Percentiles rank a stretch among this genome's conserved stretches.
Conservation (phyloP, 208 protist species). For the Acanthamoeba triangularis region DNA sequence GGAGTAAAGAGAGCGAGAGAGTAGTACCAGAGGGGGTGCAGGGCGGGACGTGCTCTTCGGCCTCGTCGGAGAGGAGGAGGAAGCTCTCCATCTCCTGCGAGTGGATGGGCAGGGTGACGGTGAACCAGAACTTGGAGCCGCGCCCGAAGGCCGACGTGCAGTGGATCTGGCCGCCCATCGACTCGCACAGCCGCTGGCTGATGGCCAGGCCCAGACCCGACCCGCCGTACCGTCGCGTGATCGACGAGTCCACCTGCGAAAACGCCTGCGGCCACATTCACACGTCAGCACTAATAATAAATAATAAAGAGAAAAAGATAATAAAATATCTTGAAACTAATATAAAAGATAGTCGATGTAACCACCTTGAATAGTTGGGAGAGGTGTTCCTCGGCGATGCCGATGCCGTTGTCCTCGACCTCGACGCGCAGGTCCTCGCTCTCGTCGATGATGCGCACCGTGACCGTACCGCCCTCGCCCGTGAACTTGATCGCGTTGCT, state of each 20-base stretch:
- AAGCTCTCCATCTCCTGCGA: constrained; percentile 40
- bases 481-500: constrained; percentile 78
- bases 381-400: constrained; percentile 78
- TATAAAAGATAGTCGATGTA: neutral
- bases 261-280: neutral
- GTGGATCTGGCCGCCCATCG: constrained; percentile 41
- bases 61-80: neutral
- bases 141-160: neutral
- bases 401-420: constrained; percentile 83
- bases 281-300: neutral
- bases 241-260: constrained; percentile 51
- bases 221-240: constrained; percentile 8
- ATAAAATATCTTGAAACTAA: neutral
- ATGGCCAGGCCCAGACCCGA: constrained; percentile 70
- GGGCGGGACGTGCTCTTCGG: neutral
- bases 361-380: constrained; percentile 70
- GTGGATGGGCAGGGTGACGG: constrained; percentile 52
- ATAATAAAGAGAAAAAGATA: neutral
- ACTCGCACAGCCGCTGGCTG: constrained; percentile 46
- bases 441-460: constrained; percentile 17
- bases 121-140: constrained; percentile 69
- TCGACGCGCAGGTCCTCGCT: constrained; percentile 52
- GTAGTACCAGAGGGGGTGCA: constrained; percentile 7
- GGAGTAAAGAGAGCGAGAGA: neutral
- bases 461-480: neutral